Evolutionary conservation across 352 stramenopile species (phyloP), one percentile per base, ranked within the genome.

Genomic region (Pythium aristosporum): DNA sequence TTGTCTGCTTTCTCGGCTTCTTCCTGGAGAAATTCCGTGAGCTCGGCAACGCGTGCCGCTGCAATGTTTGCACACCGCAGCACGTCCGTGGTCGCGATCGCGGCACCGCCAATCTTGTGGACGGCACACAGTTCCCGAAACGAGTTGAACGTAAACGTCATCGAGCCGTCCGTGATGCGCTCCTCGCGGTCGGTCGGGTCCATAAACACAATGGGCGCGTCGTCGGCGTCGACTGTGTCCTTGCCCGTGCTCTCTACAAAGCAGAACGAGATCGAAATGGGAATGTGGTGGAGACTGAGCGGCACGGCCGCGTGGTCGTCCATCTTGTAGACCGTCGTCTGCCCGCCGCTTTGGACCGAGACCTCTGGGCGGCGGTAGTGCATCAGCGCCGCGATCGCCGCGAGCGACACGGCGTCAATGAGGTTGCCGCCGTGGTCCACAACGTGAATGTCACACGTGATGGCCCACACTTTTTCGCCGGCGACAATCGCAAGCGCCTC

Each of bases 231-330:
- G 30, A 67, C 54, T 42, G 15, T 37, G 41, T 57, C 59, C 32
- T 57, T 28, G n/a, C 75, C 53, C 18, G 63, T 63, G 43, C 57
- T 63, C 57, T 89, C 69, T 23, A 93, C 57, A 39, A 93, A 91
- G 72, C 82, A 87, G 57, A 98, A 98, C n/a, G 92, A 98, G 53
- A 98, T 88, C 23, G 89, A 97, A 44, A 99, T 83, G n/a, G 96
- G 96, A 37, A 96, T 93, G 78, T 98, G 96, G 79, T 98, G 95
- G 59, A 99, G 77, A 66, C 91, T 97, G 32, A 98, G 73, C 21
- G 94, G 92, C 37, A 97, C 83, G 56, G 96, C 92, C 36, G 90
- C 87, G 61, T 97, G 86, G 56, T 98, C 89, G 55, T 91, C 85
- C 50, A 91, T 77, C 72, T 71, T 87, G 77, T 97, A 88, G 25